These are phyloP conservation scores for Diaporthe citrichinensis DNA, from an alignment of 2,329 filamentous ascomycete species.

Conservation along the genomic window DNA sequence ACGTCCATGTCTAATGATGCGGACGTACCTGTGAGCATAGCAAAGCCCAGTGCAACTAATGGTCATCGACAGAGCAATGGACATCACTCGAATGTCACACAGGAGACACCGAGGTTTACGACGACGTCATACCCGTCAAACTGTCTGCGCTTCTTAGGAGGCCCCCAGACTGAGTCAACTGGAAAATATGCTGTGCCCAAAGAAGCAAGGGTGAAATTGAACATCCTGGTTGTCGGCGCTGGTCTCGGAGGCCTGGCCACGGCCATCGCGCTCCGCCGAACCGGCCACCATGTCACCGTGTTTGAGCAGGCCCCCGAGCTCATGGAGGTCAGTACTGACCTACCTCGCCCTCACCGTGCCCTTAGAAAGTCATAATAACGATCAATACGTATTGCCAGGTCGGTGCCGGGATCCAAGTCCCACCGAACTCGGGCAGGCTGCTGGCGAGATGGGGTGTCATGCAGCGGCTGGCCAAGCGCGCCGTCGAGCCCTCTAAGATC, in stretches of 20 bases:
- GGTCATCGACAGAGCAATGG: not conserved
- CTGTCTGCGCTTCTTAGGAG: slow-evolving; percentile 31
- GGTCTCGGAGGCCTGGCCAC: slow-evolving; percentile 58
- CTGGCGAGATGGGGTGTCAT: slow-evolving; percentile 52
- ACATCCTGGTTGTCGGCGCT: slow-evolving; percentile 55
- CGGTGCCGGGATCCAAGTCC: slow-evolving; percentile 57
- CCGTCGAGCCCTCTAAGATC: slow-evolving; percentile 50
- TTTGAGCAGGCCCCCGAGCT: slow-evolving; percentile 56
- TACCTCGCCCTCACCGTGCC: accelerated
- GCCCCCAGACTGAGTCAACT: not conserved
- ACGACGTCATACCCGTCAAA: slow-evolving; percentile 39
- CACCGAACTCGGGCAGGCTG: slow-evolving; percentile 52
- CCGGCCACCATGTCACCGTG: slow-evolving; percentile 55
- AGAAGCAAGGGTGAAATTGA: slow-evolving; percentile 39
- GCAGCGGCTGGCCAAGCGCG: slow-evolving; percentile 46
- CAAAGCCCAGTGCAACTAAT: not conserved
- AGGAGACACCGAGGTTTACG: slow-evolving; percentile 14
- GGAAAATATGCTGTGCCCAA: not conserved
- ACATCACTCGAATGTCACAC: not conserved
- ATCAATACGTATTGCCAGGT: slow-evolving; percentile 39
- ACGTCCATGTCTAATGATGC: not conserved
- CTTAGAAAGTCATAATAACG: too few species aligned
- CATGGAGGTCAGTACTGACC: slow-evolving; percentile 51
- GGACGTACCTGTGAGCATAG: not conserved
- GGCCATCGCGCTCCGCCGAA: slow-evolving; percentile 53